These are phyloP conservation scores for Somion occarium DNA, from an alignment of 1,284 basidiomycete genomes.

Conservation along the genomic window DNA sequence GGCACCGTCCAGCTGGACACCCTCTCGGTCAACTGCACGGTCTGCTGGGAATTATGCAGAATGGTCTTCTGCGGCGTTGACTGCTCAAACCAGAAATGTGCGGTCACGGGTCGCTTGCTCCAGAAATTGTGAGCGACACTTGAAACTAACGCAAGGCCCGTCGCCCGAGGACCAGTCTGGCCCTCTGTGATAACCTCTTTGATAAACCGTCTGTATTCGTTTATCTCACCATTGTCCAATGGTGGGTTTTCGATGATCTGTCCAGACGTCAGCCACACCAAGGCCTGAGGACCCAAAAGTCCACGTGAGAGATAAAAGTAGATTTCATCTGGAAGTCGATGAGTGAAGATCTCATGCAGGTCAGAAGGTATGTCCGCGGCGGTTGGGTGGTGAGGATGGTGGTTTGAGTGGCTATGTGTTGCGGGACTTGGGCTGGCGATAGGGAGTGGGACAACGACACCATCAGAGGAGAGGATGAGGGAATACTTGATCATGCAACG, in stretches of 20 bases:
- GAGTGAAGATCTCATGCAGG: constrained; percentile 93
- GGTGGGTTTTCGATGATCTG: constrained; percentile 87
- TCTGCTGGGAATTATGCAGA: constrained; percentile 73
- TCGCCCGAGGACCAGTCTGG: constrained; percentile 87
- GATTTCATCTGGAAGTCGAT: constrained; percentile 92
- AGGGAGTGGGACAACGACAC: constrained; percentile 83
- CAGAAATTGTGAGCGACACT: constrained; percentile 77
- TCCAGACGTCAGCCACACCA: constrained; percentile 88
- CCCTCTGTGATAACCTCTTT: constrained; percentile 95
- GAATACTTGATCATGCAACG: constrained; percentile 92
- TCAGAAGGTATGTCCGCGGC: constrained; percentile 87
- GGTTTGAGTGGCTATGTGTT: constrained; percentile 44
- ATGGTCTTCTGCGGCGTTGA: constrained; percentile 46
- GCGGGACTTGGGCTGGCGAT: constrained; percentile 60
- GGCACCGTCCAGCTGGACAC: constrained; percentile 93
- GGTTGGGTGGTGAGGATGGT: constrained; percentile 66
- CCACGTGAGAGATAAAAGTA: constrained; percentile 96
- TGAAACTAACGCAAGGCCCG: constrained; percentile 81
- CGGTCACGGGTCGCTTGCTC: constrained; percentile 68
- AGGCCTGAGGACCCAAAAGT: constrained; percentile 79
- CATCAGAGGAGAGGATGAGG: constrained; percentile 88
- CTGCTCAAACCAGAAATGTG: constrained; percentile 76
- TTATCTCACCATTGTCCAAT: constrained; percentile 91
- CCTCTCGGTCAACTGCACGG: constrained; percentile 82
- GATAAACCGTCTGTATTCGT: constrained; percentile 91